phyloP scores from a whole-genome alignment of 352 stramenopile genomes.

The Globisporangium recalcitrans region DNA sequence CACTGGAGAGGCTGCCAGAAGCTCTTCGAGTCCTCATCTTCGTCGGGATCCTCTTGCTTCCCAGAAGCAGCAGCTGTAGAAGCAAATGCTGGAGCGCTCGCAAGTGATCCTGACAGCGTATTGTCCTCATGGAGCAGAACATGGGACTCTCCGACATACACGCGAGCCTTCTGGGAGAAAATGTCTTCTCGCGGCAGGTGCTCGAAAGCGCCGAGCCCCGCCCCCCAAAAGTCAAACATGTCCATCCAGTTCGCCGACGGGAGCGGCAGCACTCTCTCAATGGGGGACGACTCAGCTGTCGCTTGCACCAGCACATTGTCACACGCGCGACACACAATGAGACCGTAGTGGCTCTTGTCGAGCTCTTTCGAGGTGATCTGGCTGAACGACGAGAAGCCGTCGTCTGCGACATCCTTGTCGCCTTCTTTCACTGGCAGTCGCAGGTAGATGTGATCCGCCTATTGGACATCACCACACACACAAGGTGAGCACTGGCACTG shows the following conservation, averaged over 20 bases:
- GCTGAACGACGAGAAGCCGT: constrained; percentile 54
- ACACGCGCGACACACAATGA: constrained; percentile 45
- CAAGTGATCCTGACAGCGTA: constrained; percentile 11
- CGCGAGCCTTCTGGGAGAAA: constrained; percentile 33
- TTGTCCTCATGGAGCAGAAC: constrained; percentile 56
- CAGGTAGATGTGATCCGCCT: constrained; percentile 58
- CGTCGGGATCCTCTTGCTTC: not conserved
- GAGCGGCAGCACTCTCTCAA: constrained; percentile 65
- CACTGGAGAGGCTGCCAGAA: constrained; percentile 43
- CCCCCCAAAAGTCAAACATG: constrained; percentile 86
- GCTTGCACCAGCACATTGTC: constrained; percentile 14
- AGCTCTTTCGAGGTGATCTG: constrained; percentile 42
- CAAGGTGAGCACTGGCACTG: not conserved
- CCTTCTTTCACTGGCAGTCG: constrained; percentile 44
- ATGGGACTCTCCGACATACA: constrained; percentile 63
- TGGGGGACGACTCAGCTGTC: not conserved
- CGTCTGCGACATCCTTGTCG: constrained; percentile 41
- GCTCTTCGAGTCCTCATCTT: constrained; percentile 20
- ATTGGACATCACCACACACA: not conserved
- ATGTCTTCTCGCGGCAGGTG: constrained; percentile 73
- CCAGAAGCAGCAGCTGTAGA: not conserved
- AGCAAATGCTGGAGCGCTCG: not conserved
- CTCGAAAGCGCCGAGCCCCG: constrained; percentile 71
- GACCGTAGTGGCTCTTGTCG: constrained; percentile 33
- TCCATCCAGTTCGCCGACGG: constrained; percentile 83